phyloP scores from a whole-genome alignment of 192 early-diverging fungal genomes.

The Coemansia sp. region DNA sequence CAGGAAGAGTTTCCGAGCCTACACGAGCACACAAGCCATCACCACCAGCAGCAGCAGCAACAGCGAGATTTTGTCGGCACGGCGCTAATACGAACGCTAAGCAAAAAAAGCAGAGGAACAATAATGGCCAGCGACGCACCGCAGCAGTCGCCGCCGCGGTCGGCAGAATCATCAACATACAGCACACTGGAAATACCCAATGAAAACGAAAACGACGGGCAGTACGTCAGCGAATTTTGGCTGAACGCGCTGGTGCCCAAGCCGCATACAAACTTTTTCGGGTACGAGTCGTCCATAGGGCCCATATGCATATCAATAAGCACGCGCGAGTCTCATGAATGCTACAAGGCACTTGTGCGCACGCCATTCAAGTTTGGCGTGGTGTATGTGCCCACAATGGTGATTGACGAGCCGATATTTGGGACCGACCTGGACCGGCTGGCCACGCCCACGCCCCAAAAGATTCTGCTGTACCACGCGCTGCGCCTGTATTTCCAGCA shows the following conservation, averaged over 20 bases:
- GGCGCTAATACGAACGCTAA: conserved; percentile 42
- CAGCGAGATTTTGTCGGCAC: conserved; percentile 35
- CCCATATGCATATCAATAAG: conserved; percentile 53
- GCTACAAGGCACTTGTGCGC: conserved; percentile 51
- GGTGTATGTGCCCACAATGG: conserved; percentile 47
- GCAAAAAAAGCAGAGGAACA: conserved; percentile 3
- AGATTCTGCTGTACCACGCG: conserved; percentile 50
- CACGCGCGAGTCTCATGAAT: conserved; percentile 52
- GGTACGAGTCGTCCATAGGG: conserved; percentile 47
- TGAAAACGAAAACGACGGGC: conserved; percentile 53
- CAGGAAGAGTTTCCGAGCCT: conserved; percentile 26
- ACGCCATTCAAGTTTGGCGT: conserved; percentile 51
- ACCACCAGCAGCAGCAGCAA: conserved; percentile 6
- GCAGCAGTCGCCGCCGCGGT: conserved; percentile 12
- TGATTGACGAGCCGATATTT: conserved; percentile 43
- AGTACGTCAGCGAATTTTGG: conserved; percentile 52
- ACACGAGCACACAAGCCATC: conserved; percentile 5
- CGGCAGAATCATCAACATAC: conserved; percentile 20
- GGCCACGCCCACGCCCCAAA: conserved; percentile 46
- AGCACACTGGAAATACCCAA: conserved; percentile 41
- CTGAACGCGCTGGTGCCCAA: conserved; percentile 53
- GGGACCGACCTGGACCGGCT: conserved; percentile 51
- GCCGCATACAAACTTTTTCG: conserved; percentile 54
- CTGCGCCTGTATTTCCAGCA: conserved; percentile 53
- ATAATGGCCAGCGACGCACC: conserved; percentile 8